phyloP scores from a whole-genome alignment of 352 stramenopile genomes.

The Elongisporangium undulatum region DNA sequence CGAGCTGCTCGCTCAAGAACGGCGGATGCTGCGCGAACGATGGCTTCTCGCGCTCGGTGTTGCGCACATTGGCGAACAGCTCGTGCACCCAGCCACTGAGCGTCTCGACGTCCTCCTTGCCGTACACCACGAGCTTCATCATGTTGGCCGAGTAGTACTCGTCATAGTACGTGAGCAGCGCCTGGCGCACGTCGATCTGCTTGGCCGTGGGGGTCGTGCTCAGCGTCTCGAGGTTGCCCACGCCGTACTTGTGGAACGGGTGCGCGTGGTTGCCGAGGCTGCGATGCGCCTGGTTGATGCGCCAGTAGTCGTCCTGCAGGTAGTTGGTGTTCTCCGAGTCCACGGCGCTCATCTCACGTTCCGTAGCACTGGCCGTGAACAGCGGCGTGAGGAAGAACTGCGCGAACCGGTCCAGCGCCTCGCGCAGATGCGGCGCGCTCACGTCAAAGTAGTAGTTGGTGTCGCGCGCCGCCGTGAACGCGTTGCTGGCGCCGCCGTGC shows the following conservation, averaged over 20 bases:
- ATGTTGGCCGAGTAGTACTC: slow-evolving; percentile 83
- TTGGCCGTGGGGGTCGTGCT: slow-evolving; percentile 18
- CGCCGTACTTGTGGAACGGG: slow-evolving; percentile 83
- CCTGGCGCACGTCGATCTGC: slow-evolving; percentile 51
- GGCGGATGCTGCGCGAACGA: slow-evolving; percentile 34
- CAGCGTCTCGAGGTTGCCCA: slow-evolving; percentile 81
- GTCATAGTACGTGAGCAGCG: slow-evolving; percentile 80
- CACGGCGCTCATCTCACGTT: slow-evolving; percentile 93
- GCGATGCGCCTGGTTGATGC: slow-evolving; percentile 76
- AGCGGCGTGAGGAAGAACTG: slow-evolving; percentile 97
- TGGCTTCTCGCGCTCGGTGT: slow-evolving; percentile 34
- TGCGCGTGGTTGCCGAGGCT: slow-evolving; percentile 54
- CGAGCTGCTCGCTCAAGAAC: slow-evolving; percentile 30
- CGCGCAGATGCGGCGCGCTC: slow-evolving; percentile 50
- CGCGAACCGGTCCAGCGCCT: slow-evolving; percentile 91
- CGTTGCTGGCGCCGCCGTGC: slow-evolving; percentile 92
- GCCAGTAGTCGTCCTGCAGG: slow-evolving; percentile 88
- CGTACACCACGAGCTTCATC: slow-evolving; percentile 87
- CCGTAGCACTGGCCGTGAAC: slow-evolving; percentile 87
- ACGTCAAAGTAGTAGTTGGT: slow-evolving; percentile 97
- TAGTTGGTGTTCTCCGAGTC: slow-evolving; percentile 97
- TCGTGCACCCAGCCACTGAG: slow-evolving; percentile 69
- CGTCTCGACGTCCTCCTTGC: slow-evolving; percentile 75
- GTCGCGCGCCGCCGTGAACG: slow-evolving; percentile 92
- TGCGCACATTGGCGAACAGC: slow-evolving; percentile 76